Evolutionary conservation across 192 early-diverging fungal genomes (phyloP), one percentile per base, ranked within the genome.

Genomic region (Geranomyces variabilis): DNA sequence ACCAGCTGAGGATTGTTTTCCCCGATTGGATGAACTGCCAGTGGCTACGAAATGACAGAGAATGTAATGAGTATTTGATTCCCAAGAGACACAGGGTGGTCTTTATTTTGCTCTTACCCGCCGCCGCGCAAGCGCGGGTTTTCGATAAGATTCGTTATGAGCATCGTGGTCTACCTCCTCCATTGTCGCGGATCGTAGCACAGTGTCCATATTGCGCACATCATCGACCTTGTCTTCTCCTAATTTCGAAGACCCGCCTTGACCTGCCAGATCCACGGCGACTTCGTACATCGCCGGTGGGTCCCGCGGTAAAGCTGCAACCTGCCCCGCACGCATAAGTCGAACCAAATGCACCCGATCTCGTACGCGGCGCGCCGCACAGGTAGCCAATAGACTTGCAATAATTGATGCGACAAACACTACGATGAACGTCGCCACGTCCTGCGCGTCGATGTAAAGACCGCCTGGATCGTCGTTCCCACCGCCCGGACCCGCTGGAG

Each of bases 361-460:
- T 47, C 67, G 59, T 24, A 55, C 22, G n/a, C 69, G 59, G 24
- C 63, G 30, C 15, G 58, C 43, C 0, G 65, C 8, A 33, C 65
- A 76, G 0, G 75, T 57, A 19, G 57, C 34, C 6, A 56, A 6
- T 17, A 76, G 28, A 21, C 30, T 66, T 13, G 30, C 21, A 13
- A 76, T 13, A 0, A 76, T 61, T 15, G 61, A 31, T 13, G 60
- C n/a, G 8, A 71, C 51, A 60, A 76, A 63, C 29, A 76, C 66
- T 48, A 65, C 34, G 12, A 71, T 53, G 61, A 76, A 76, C 9
- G 68, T 71, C 15, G 63, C 43, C 21, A 71, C 31, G 51, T 76
- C 75, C 12, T 26, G 53, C 4, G 63, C 17, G 7, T 33, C 22
- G 19, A 64, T 72, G 9, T 15, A n/a, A 24, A 62, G 41, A 17